Base-by-base conservation (phyloP, 2,329 filamentous ascomycete genomes). In the Cladosporium sp. region DNA sequence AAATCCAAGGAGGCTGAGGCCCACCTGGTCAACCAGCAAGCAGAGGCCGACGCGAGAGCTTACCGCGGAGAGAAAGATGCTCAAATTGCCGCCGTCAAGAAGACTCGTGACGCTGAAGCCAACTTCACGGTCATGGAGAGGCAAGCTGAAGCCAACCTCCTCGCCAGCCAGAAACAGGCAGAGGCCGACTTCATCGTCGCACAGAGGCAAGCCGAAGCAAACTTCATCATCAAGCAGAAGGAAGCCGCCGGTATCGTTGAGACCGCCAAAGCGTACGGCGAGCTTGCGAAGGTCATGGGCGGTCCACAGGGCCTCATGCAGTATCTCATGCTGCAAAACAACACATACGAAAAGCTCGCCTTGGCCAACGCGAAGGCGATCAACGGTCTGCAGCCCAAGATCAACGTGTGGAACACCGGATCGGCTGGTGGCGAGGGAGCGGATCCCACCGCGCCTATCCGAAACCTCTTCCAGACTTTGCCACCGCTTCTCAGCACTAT, bases 351-450 rank as follows among this genome's bases (percentile, higher is more conserved):
- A 75, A 85, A 89, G 72, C 85, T 96, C 59, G 92, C 92, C 66
- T 84, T 90, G 72, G 91, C 91, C 59, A 96, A 96, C 72, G 92
- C 90, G 57, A 77, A 84, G 36, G 92, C 91, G 36, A 87, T 96
- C 75, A 84, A 87, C 61, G 92, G 92, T 30, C 80, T 96, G 71
- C 86, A 93, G 77, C 92, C 92, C 70, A 96, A 96, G 88, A 95
- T 96, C 80, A 93, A 89, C 41, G 88, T 94, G 30, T 96, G 92
- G 92, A 95, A 92, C 76, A 96, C 92, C 10, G 91, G 91, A 0
- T 77, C 80, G 59, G 80, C 84, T 60, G 75, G 73, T 51, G 82
- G 75, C 18, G 80, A 79, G 12, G 81, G 78, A n/a, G 80, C 85
- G 65, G 88, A 91, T 66, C 78, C 84, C 10, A 80, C 84, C 28